Conservation (phyloP, 768 basidiomycete species). For the Tulasnella sp. region DNA sequence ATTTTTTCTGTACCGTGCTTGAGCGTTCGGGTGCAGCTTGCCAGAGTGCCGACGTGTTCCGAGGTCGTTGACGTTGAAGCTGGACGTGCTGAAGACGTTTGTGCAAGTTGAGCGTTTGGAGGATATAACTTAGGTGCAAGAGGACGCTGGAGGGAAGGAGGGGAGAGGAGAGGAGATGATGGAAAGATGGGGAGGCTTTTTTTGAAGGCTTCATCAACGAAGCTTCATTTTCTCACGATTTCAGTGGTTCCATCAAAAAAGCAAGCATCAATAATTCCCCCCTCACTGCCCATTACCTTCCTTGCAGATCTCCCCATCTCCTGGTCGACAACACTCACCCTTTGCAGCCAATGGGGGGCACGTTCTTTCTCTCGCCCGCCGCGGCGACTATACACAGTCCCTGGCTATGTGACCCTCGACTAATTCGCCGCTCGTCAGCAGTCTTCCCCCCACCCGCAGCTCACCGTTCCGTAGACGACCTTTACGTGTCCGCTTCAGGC, state of each 20-base stretch:
- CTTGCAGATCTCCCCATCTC: neutral
- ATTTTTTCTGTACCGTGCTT: neutral
- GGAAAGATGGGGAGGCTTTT: neutral
- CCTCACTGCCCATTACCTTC: neutral
- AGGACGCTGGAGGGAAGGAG: neutral
- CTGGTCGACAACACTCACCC: neutral
- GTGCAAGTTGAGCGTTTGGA: neutral
- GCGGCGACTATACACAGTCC: neutral
- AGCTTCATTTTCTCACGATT: neutral
- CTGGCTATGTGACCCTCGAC: neutral
- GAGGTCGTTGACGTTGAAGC: neutral
- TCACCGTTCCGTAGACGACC: neutral
- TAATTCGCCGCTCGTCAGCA: neutral
- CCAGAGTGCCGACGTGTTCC: neutral
- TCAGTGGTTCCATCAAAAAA: neutral
- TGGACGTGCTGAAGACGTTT: neutral
- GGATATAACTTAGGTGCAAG: neutral
- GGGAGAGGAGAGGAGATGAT: neutral
- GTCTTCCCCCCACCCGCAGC: neutral
- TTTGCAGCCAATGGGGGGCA: neutral
- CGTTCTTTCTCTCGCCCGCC: neutral
- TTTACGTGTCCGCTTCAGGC: neutral
- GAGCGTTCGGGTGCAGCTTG: neutral
- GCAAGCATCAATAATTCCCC: neutral
- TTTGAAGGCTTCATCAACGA: neutral